Evolutionary conservation across 2,329 filamentous ascomycete genomes (phyloP).

Genomic region (Xylaria sp.): DNA sequence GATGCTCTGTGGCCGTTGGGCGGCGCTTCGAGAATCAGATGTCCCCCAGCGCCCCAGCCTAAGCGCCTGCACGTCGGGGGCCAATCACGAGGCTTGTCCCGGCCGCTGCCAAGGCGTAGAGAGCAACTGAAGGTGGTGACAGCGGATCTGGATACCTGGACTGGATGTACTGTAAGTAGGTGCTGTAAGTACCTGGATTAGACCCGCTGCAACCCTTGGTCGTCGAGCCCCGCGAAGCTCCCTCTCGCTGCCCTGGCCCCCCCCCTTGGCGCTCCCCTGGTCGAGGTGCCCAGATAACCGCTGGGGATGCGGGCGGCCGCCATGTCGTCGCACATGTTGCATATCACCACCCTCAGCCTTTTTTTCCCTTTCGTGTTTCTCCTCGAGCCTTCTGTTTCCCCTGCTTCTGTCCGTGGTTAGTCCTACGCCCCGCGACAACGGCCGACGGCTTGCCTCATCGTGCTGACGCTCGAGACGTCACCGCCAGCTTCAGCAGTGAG

Average conservation of each 20-base stretch:
- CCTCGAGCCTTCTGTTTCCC: constrained; percentile 33
- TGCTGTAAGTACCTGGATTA: no score
- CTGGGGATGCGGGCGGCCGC: constrained; percentile 28
- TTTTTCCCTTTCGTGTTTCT: constrained; percentile 19
- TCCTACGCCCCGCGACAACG: constrained; percentile 15
- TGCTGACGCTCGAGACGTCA: not conserved
- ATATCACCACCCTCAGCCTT: constrained; percentile 34
- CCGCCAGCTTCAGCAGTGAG: not conserved
- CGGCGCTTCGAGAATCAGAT: constrained; percentile 36
- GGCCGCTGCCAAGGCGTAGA: constrained; percentile 33
- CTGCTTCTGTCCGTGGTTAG: constrained; percentile 24
- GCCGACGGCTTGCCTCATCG: constrained; percentile 18
- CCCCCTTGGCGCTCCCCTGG: no score
- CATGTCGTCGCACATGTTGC: constrained; percentile 35
- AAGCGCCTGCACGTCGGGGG: constrained; percentile 34
- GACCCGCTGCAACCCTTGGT: constrained; percentile 23
- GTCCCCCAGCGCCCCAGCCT: constrained; percentile 26
- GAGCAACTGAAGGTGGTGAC: constrained; percentile 31
- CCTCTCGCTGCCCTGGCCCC: no score
- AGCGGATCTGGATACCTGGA: no score
- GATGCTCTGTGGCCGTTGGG: constrained; percentile 22
- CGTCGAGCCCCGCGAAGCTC: constrained; percentile 9
- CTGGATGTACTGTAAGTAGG: no score
- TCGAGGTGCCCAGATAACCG: no score
- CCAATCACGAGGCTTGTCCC: constrained; percentile 35